These are phyloP conservation scores for Vaccinium macrocarpon DNA, from an alignment of 148 eudicot species.

Conservation along the genomic window DNA sequence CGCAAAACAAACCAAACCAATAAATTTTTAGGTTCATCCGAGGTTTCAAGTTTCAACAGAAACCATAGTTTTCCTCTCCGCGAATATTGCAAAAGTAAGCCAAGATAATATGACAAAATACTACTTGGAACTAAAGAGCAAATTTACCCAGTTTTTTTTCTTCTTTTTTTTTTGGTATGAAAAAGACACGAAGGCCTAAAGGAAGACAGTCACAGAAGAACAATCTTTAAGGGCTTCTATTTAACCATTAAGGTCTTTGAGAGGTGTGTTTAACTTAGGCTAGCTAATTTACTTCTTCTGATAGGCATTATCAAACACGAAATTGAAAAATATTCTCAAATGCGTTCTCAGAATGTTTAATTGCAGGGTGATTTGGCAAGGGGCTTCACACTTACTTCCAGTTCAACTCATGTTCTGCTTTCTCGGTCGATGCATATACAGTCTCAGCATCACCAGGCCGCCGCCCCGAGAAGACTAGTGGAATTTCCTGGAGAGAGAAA, in stretches of 20 bases:
- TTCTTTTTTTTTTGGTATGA: neutral
- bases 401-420: constrained; percentile 77
- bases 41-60: neutral
- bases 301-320: neutral
- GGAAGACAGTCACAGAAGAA: neutral
- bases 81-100: neutral
- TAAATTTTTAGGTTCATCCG: neutral
- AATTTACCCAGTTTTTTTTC: neutral
- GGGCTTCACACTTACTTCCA: constrained; percentile 69
- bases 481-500: constrained; percentile 61
- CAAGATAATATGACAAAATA: neutral
- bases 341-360: neutral
- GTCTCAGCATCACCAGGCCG: constrained; percentile 88
- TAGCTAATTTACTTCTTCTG: neutral
- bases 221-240: neutral
- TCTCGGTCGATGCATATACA: constrained; percentile 82
- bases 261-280: neutral
- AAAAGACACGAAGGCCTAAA: neutral
- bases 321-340: neutral
- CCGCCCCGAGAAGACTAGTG: constrained; percentile 62
- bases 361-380: neutral
- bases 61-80: neutral
- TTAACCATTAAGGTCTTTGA: neutral
- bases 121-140: neutral
- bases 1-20: neutral